A percentile compares a stretch with the other conserved stretches of the same genome.
Conservation (phyloP, 2,329 filamentous ascomycete genomes). For the Lecanoromycetidae sp. region DNA sequence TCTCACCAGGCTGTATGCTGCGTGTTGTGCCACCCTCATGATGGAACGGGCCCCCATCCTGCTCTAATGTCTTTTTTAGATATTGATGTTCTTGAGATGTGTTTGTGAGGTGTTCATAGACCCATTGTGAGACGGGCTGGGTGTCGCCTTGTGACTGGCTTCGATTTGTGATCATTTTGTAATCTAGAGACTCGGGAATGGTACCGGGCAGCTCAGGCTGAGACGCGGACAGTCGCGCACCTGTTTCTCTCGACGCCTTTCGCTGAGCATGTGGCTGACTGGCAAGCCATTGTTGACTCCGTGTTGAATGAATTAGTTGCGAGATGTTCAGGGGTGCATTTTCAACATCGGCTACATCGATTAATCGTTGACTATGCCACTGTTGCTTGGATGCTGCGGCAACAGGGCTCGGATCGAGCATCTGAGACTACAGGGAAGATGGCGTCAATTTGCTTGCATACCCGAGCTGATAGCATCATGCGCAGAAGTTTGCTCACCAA, state of each 20-base stretch:
- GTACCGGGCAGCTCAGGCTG: conserved; percentile 15
- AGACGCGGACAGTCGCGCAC: conserved; percentile 3
- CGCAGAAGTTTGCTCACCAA: conserved; percentile 4
- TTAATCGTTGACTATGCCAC: not conserved
- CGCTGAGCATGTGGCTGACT: not conserved
- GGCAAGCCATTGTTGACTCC: not conserved
- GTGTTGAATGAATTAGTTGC: not conserved
- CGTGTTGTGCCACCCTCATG: not conserved
- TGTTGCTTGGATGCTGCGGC: not conserved
- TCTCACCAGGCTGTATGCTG: conserved; percentile 12
- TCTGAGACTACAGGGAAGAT: conserved; percentile 12
- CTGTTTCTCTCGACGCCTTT: not conserved
- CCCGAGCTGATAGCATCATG: conserved; percentile 11
- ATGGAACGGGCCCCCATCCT: not conserved
- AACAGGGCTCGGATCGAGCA: not conserved
- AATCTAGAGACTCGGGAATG: conserved; percentile 14
- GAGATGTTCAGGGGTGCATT: not conserved
- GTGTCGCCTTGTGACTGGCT: conserved; percentile 16
- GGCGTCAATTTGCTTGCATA: conserved; percentile 16
- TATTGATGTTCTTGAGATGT: not conserved
- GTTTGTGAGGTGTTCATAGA: conserved; percentile 12
- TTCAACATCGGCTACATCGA: not conserved
- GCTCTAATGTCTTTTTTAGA: not conserved
- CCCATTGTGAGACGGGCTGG: conserved; percentile 16
- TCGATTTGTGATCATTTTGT: conserved; percentile 7